Conservation (phyloP, 2,329 filamentous ascomycete species). For the Aspergillus ibericus region DNA sequence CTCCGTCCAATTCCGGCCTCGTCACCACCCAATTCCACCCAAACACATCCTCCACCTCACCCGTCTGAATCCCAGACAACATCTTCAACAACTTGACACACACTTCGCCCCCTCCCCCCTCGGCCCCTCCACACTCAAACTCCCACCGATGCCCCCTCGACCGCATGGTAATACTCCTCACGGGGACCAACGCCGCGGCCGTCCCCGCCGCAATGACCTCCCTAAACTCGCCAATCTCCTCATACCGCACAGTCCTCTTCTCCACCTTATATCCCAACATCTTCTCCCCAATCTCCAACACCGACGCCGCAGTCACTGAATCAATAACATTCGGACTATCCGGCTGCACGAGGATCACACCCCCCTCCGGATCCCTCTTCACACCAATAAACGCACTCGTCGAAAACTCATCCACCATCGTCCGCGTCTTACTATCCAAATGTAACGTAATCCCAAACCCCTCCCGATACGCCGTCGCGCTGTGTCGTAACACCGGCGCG, state of each 20-base stretch:
- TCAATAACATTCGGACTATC: conserved; percentile 86
- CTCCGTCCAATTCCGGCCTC: conserved; percentile 22
- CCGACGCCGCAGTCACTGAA: conserved; percentile 78
- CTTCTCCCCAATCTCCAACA: conserved; percentile 68
- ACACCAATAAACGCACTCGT: conserved; percentile 92
- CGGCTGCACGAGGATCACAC: conserved; percentile 77
- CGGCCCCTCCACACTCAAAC: conserved; percentile 49
- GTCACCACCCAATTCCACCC: conserved; percentile 63
- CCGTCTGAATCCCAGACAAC: conserved; percentile 82
- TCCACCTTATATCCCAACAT: conserved; percentile 85
- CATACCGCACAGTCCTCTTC: conserved; percentile 62
- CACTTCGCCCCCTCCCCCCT: conserved; percentile 60
- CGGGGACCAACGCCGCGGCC: conserved; percentile 85
- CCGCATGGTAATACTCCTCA: conserved; percentile 80
- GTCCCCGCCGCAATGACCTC: conserved; percentile 93
- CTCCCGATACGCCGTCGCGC: conserved; percentile 72
- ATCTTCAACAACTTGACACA: conserved; percentile 71
- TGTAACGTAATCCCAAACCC: conserved; percentile 95
- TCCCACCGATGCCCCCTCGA: conserved; percentile 57
- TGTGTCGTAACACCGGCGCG: conserved; percentile 84
- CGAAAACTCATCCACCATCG: conserved; percentile 92
- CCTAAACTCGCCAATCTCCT: conserved; percentile 62
- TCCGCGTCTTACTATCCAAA: conserved; percentile 78
- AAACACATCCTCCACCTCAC: conserved; percentile 73
- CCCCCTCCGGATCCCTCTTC: conserved; percentile 55